These are phyloP conservation scores for Myxozyma neglecta DNA, from an alignment of 805 yeast genomes.

Conservation along the genomic window DNA sequence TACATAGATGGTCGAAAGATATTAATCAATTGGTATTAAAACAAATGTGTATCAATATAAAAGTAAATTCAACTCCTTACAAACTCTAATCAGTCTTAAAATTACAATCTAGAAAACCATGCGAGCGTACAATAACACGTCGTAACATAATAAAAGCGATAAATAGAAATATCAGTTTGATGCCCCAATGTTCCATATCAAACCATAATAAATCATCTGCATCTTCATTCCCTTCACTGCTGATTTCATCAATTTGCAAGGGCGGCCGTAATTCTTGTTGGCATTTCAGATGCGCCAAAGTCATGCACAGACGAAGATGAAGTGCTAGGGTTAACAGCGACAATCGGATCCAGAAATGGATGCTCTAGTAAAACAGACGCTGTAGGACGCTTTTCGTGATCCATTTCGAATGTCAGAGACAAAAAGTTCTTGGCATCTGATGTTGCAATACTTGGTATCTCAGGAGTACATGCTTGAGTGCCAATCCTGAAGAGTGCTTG, in stretches of 20 bases:
- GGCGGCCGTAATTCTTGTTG: not conserved
- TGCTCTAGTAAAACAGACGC: conserved; percentile 70
- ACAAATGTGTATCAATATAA: not conserved
- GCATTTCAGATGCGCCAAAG: not conserved
- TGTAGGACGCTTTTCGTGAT: conserved; percentile 68
- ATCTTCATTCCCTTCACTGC: not conserved
- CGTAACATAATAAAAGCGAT: not conserved
- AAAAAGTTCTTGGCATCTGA: conserved; percentile 68
- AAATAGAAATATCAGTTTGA: not conserved
- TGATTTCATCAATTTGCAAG: not conserved
- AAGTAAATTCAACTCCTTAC: not conserved
- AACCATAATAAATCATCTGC: not conserved
- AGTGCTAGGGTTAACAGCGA: not conserved
- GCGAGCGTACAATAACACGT: no score
- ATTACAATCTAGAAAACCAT: not conserved
- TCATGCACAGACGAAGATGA: not conserved
- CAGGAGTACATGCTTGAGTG: conserved; percentile 66
- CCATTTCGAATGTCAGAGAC: conserved; percentile 66
- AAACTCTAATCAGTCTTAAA: no score
- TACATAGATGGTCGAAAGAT: not conserved
- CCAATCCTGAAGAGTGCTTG: conserved; percentile 96
- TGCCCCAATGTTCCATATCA: not conserved
- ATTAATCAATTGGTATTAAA: not conserved
- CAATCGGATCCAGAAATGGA: conserved; percentile 45
- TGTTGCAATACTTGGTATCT: conserved; percentile 66